Percentiles rank a stretch among this genome's conserved stretches.
These are phyloP conservation scores for Phytopythium boreale DNA, from an alignment of 352 stramenopile genomes.

Conservation along the genomic window DNA sequence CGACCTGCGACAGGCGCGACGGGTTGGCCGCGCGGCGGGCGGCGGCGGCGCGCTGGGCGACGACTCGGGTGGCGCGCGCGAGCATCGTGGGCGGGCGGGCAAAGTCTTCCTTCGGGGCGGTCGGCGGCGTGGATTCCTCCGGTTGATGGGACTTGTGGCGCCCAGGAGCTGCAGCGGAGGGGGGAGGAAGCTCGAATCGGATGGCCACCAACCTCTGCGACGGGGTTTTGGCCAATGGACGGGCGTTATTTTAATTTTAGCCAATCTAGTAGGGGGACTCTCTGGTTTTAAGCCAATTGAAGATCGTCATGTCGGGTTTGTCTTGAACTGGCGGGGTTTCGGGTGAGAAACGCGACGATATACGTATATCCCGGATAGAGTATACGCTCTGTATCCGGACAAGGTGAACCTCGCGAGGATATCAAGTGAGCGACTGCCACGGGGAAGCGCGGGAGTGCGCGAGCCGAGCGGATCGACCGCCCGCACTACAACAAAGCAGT, in stretches of 20 bases:
- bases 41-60: conserved; percentile 40
- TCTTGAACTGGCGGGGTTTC: background rate
- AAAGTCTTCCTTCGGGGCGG: background rate
- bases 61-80: conserved; percentile 63
- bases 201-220: conserved; percentile 20
- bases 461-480: too few relatives aligned
- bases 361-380: background rate
- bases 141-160: conserved; percentile 13
- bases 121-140: background rate
- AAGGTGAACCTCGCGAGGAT: background rate
- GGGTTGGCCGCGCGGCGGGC: conserved; percentile 35
- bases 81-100: conserved; percentile 37
- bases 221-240: conserved; percentile 8
- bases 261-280: conserved; percentile 3
- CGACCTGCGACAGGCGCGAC: conserved; percentile 46
- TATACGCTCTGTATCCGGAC: conserved; percentile 17
- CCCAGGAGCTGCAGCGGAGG: conserved; percentile 17
- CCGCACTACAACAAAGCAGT: too few relatives aligned
- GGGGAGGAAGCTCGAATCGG: conserved; percentile 7
- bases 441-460: conserved; percentile 3
- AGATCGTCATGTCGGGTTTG: background rate
- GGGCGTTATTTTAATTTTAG: background rate
- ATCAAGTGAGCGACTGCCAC: conserved; percentile 8
- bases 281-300: conserved; percentile 10
- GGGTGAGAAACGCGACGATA: too few relatives aligned